These are phyloP conservation scores for Neolentinus lepideus DNA, from an alignment of 1,284 basidiomycete genomes.

Conservation along the genomic window DNA sequence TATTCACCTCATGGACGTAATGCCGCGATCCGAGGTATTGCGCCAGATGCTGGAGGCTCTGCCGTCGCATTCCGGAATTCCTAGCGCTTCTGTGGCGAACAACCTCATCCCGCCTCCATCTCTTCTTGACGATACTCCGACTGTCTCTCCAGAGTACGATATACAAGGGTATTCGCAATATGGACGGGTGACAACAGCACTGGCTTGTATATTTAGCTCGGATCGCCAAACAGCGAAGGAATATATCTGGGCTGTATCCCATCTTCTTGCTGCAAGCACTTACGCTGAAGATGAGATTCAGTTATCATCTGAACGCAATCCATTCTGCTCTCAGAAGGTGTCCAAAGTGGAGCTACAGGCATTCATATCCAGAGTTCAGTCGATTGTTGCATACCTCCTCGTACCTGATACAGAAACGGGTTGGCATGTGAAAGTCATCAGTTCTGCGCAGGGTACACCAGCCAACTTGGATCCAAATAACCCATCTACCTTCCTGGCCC, in stretches of 20 bases:
- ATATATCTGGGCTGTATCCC: constrained; percentile 57
- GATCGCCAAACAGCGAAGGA: constrained; percentile 56
- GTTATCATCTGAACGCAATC: constrained; percentile 39
- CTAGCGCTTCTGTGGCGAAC: constrained; percentile 58
- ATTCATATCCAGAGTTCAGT: constrained; percentile 46
- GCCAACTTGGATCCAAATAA: constrained; percentile 22
- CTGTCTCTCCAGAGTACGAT: constrained; percentile 27
- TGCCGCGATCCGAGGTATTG: constrained; percentile 43
- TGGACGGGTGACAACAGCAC: constrained; percentile 54
- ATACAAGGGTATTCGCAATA: constrained; percentile 50
- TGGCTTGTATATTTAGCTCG: constrained; percentile 51
- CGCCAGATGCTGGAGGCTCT: constrained; percentile 40
- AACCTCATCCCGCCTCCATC: constrained; percentile 45
- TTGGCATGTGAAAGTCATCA: constrained; percentile 43
- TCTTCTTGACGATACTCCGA: constrained; percentile 13
- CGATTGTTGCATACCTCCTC: constrained; percentile 64
- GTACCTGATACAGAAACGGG: constrained; percentile 38
- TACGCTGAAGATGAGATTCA: constrained; percentile 51
- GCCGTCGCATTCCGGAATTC: constrained; percentile 40
- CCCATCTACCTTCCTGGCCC: constrained; percentile 30
- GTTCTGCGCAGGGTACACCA: constrained; percentile 22
- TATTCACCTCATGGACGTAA: constrained; percentile 37
- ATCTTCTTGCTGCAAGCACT: constrained; percentile 51
- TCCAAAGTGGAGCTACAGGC: constrained; percentile 31
- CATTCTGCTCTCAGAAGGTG: constrained; percentile 39